Evolutionary conservation across 805 yeast genomes (phyloP), one percentile per base, ranked within the genome.

Genomic region (Barnettozyma sucrosica): DNA sequence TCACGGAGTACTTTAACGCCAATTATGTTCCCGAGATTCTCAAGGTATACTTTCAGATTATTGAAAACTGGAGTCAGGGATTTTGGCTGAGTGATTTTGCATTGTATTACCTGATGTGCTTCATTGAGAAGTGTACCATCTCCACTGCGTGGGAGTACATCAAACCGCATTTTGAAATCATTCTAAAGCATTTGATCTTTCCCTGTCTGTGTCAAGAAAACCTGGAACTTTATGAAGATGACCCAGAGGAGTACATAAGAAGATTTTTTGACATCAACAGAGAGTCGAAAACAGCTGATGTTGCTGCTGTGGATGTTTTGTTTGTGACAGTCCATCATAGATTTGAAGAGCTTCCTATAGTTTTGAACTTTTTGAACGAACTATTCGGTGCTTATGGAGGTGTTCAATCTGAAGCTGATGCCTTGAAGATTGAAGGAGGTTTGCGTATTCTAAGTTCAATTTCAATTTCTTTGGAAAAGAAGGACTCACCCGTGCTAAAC

Each of bases 231-330:
- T 88, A 83, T 66, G 95, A 89, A 51, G 81, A 77, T 49, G 97
- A 90, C 58, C 96, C 96, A 2, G 84, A 80, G 49, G 97, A 90
- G 62, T 93, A 88, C 63, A 79, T 92, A 46, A 81, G 90, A 68
- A 75, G 82, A 52, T 77, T 74, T 50, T 80, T 88, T 56, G 89
- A 83, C 61, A 69, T 79, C 49, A 70, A 74, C 51, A 76, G 81
- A 55, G 96, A 86, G 51, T 66, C 72, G 10, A 66, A 71, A 16
- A 77, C 89, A 4, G 86, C 95, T 0, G 95, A 88, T 61, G 76
- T 77, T 49, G 95, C 96, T 1, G 86, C 97, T 4, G 73, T 85
- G 44, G 83, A 83, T 45, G 80, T 89, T 52, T 67, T 92, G 46
- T 80, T 76, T 47, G 80, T 84, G 16, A 81, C 83, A 13, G 80